Base-by-base conservation (phyloP, 2,329 filamentous ascomycete genomes). In the Fusarium longipes region DNA sequence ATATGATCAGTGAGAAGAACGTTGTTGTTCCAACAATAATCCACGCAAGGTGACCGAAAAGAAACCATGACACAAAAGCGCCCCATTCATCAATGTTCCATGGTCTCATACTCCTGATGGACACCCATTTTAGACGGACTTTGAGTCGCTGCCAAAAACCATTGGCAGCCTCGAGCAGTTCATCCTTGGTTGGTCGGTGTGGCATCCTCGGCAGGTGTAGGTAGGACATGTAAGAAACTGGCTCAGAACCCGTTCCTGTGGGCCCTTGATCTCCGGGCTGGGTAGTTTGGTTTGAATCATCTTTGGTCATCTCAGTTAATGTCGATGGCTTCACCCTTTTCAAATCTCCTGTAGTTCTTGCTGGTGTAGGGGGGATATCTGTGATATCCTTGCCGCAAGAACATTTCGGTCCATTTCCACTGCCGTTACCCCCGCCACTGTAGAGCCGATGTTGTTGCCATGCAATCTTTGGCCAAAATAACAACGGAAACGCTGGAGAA, bases 31-130 rank as follows among this genome's bases (percentile, higher is more conserved):
- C 96, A 29, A 98, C 86, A n/a, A 98, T 86, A 71, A 99, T 88
- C 96, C 96, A 99, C 12, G 97, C 87, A 10, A 99, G 83, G 78
- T 99, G 96, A 0, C 95, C 96, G 53, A 97, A 85, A 65, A 98
- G 86, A 65, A 99, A 91, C 95, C 95, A 98, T 3, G 96, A 98
- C 52, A 85, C 88, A 66, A 99, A 95, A 6, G 96, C 96, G 43
- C 93, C 92, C 83, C 97, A 97, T 80, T 99, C 96, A 77, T 99
- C 96, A 22, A 91, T 87, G 77, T 97, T 99, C 87, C 96, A 99
- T 1, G 96, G 96, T 35, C 96, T 87, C 77, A 92, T 92, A 76
- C 94, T 97, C 75, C 94, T 86, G 73, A 99, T 99, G 4, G 96
- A 96, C 73, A 96, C 90, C 96, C 96, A 99, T 79, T 99, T 99